Evolutionary conservation across 108 stramenopile genomes (phyloP).

Genomic region (Fragilaria radians): DNA sequence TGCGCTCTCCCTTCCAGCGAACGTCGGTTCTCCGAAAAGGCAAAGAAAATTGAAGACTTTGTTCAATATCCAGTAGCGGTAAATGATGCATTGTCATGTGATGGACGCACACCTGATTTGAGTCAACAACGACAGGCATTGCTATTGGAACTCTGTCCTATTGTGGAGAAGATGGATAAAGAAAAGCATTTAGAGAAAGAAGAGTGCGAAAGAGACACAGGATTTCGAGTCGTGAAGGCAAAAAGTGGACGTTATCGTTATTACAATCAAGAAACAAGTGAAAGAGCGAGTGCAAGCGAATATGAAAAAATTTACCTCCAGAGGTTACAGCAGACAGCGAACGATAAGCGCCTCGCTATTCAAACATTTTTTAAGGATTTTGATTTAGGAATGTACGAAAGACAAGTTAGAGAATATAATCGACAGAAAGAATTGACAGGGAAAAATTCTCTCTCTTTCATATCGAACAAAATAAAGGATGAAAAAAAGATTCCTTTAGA

Average conservation of each 20-base stretch:
- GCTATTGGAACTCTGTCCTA: slow-evolving; percentile 17
- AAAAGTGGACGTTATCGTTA: slow-evolving; percentile 22
- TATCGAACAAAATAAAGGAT: too few species aligned
- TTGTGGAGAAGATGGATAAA: slow-evolving; percentile 24
- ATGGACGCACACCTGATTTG: slow-evolving; percentile 1
- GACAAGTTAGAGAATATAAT: background rate
- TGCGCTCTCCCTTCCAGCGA: slow-evolving; percentile 15
- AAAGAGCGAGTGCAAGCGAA: slow-evolving; percentile 17
- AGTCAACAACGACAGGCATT: slow-evolving; percentile 4
- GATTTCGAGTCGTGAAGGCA: slow-evolving; percentile 19
- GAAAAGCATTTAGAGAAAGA: slow-evolving; percentile 16
- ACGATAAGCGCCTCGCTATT: background rate
- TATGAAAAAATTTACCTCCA: slow-evolving; percentile 7
- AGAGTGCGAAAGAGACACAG: slow-evolving; percentile 18
- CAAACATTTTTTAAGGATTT: background rate
- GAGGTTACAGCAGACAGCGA: background rate
- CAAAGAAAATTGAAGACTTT: slow-evolving; percentile 11
- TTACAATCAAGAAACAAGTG: slow-evolving; percentile 13
- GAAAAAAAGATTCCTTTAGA: too few species aligned
- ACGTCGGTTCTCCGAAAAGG: slow-evolving; percentile 8
- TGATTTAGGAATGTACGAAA: background rate
- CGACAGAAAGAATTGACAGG: too few species aligned
- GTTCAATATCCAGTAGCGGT: slow-evolving; percentile 16
- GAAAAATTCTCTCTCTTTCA: too few species aligned
- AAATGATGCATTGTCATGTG: background rate